A percentile compares a stretch with the other conserved stretches of the same genome.
Conservation (phyloP, 768 basidiomycete genomes). For the Boletus vinaceobasis region DNA sequence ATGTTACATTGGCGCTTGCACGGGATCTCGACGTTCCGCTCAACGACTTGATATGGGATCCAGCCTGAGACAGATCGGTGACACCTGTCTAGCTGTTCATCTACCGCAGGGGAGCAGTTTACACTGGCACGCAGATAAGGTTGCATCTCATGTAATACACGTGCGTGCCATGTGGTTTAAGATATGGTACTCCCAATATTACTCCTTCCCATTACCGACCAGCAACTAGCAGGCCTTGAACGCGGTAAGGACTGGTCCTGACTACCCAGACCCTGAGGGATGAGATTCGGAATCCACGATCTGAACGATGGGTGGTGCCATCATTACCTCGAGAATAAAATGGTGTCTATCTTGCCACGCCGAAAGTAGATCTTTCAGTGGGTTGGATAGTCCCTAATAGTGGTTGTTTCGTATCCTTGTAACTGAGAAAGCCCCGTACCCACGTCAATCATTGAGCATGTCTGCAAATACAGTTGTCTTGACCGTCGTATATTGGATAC, state of each 20-base stretch:
- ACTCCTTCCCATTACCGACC: neutral
- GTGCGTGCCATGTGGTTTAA: neutral
- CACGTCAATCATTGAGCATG: too few relatives aligned
- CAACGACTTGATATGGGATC: slow-evolving; percentile 70
- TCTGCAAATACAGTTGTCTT: too few relatives aligned
- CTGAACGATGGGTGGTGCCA: neutral
- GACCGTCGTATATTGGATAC: too few relatives aligned
- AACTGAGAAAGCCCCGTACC: too few relatives aligned
- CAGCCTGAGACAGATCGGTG: slow-evolving; percentile 13
- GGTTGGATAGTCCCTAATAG: too few relatives aligned
- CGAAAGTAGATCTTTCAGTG: neutral
- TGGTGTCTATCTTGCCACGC: neutral
- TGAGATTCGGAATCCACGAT: neutral
- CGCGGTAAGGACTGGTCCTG: too few relatives aligned
- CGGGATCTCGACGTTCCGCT: slow-evolving; percentile 56
- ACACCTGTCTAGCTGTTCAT: neutral
- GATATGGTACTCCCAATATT: neutral
- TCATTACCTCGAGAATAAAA: neutral
- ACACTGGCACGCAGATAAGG: too few relatives aligned
- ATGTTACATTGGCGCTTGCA: slow-evolving; percentile 51
- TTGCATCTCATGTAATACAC: neutral
- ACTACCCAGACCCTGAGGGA: neutral
- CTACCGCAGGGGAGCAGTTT: neutral
- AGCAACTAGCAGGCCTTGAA: neutral
- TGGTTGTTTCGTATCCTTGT: too few relatives aligned